Evolutionary conservation across 2,329 filamentous ascomycete species (phyloP).

Genomic region (Monosporascus sp.): DNA sequence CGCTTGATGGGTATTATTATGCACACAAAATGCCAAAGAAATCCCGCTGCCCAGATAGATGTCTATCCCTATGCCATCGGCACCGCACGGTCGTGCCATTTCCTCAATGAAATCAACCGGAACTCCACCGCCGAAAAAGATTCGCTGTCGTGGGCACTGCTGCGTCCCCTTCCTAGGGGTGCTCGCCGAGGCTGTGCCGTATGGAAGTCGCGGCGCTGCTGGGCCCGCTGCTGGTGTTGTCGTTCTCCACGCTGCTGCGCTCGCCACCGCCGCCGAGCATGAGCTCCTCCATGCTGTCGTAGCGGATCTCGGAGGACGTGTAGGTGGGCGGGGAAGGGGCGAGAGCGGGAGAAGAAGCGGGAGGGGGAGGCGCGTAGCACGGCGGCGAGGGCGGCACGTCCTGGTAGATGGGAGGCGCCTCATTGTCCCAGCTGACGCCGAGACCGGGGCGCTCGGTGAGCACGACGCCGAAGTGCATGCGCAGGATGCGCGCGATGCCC

Average conservation of each 20-base stretch:
- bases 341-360: not conserved
- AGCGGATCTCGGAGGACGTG: slow-evolving; percentile 7
- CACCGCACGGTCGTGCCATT: no score
- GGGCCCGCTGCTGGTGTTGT: not conserved
- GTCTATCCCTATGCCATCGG: no score
- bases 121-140: no score
- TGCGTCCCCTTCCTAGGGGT: not conserved
- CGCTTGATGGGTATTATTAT: no score
- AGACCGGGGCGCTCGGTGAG: slow-evolving; percentile 81
- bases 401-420: slow-evolving; percentile 88
- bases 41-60: no score
- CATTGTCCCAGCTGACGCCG: slow-evolving; percentile 95
- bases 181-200: not conserved
- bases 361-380: slow-evolving; percentile 43
- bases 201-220: not conserved
- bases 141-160: no score
- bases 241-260: slow-evolving; percentile 3
- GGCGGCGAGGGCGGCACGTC: slow-evolving; percentile 87
- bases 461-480: slow-evolving; percentile 82
- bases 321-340: not conserved
- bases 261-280: slow-evolving; percentile 3
- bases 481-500: slow-evolving; percentile 81
- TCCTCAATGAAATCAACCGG: no score
- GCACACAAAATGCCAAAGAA: no score
- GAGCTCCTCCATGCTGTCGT: slow-evolving; percentile 12